Conservation (phyloP, 2,329 filamentous ascomycete species). For the Stenocarpella maydis region DNA sequence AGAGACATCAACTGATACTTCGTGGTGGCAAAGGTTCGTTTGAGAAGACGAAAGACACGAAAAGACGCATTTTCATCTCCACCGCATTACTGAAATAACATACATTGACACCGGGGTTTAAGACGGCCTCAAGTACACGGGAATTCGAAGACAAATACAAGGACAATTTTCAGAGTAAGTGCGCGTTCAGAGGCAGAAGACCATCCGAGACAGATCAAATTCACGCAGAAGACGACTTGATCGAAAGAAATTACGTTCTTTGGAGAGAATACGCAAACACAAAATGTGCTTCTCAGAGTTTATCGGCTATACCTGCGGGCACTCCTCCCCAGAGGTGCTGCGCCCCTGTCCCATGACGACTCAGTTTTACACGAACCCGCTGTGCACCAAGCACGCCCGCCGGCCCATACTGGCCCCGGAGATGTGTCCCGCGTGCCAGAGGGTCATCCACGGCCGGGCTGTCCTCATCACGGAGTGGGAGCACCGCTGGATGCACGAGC, state of each 20-base stretch:
- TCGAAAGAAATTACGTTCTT: not conserved
- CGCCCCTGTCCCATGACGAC: slow-evolving; percentile 55
- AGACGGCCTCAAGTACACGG: not conserved
- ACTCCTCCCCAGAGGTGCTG: slow-evolving; percentile 51
- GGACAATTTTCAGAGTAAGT: not conserved
- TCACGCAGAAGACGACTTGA: too few species aligned
- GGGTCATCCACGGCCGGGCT: slow-evolving; percentile 49
- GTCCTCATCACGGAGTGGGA: slow-evolving; percentile 52
- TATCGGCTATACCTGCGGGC: slow-evolving; percentile 57
- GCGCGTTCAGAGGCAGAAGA: not conserved
- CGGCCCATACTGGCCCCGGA: slow-evolving; percentile 44
- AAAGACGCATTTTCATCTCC: not conserved
- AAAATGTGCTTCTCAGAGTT: slow-evolving; percentile 58
- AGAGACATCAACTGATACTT: not conserved
- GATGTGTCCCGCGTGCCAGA: slow-evolving; percentile 51
- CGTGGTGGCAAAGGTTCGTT: too few species aligned
- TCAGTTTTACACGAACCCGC: slow-evolving; percentile 45
- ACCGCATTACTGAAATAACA: not conserved
- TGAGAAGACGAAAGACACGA: not conserved
- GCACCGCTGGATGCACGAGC: slow-evolving; percentile 55
- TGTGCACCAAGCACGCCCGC: slow-evolving; percentile 44
- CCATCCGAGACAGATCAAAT: too few species aligned
- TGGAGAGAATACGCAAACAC: not conserved
- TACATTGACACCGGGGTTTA: not conserved
- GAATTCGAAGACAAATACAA: not conserved